A percentile compares a stretch with the other conserved stretches of the same genome.
These are phyloP conservation scores for Deuterostichococcus epilithicus DNA, from an alignment of 139 green algal species.

Conservation along the genomic window DNA sequence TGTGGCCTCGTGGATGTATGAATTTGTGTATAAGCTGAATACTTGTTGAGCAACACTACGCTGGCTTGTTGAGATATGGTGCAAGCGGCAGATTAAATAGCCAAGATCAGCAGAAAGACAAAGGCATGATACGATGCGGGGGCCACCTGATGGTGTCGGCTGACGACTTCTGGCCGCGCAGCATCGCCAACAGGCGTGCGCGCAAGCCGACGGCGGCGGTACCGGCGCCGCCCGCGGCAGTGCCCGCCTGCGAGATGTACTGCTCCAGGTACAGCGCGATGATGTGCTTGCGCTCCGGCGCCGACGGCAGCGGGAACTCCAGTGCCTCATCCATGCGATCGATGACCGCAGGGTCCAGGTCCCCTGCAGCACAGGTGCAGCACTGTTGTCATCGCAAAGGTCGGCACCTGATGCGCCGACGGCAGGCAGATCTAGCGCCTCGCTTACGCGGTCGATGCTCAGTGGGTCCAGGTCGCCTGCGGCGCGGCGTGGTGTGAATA, in stretches of 20 bases:
- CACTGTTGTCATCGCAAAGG: no score
- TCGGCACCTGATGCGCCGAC: no score
- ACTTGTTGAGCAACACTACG: no score
- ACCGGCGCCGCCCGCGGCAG: constrained; percentile 51
- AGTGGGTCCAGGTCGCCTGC: no score
- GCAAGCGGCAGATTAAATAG: neutral
- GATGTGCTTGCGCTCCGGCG: constrained; percentile 64
- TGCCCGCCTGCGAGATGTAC: constrained; percentile 72
- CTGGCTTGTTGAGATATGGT: no score
- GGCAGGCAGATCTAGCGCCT: no score
- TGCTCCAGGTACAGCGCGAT: constrained; percentile 86
- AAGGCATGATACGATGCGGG: neutral
- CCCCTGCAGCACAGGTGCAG: constrained; percentile 12
- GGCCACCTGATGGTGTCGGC: constrained; percentile 51
- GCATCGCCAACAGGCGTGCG: constrained; percentile 7
- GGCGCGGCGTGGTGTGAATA: no score
- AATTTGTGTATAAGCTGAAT: no score
- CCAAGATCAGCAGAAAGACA: neutral
- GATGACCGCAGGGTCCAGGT: constrained; percentile 91
- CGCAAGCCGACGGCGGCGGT: constrained; percentile 19
- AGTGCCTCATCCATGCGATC: constrained; percentile 96
- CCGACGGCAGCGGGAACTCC: constrained; percentile 79
- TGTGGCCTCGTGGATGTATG: no score
- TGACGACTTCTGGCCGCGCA: constrained; percentile 44
- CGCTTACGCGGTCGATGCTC: no score